A percentile compares a stretch with the other conserved stretches of the same genome.
phyloP scores from a whole-genome alignment of 2,329 filamentous ascomycete genomes.

The Diaporthe humulicola region DNA sequence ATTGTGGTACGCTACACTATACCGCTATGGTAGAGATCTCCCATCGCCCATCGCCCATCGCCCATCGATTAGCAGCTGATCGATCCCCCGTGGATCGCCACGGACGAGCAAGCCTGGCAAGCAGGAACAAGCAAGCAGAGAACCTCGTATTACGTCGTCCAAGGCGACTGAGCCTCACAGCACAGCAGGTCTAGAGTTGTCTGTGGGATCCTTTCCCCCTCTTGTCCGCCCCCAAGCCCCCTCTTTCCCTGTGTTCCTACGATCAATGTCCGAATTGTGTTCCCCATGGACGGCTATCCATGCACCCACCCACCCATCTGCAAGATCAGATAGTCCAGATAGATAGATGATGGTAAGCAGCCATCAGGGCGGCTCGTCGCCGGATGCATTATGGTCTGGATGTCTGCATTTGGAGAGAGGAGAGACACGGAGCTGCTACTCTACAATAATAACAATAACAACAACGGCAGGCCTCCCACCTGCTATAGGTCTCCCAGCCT shows the following conservation, averaged over 20 bases:
- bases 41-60: constrained; percentile 29
- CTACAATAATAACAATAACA: background rate
- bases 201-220: background rate
- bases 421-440: background rate
- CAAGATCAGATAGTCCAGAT: background rate
- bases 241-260: background rate
- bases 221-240: constrained; percentile 13
- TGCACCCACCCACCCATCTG: background rate
- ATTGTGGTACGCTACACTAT: constrained; percentile 13
- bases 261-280: background rate
- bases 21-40: constrained; percentile 21
- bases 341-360: background rate
- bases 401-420: background rate
- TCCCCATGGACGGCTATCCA: background rate
- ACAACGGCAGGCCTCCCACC: constrained; percentile 3
- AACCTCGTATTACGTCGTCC: constrained; percentile 36
- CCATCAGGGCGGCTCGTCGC: background rate
- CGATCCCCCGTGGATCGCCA: constrained; percentile 24
- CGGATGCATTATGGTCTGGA: background rate
- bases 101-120: no score
- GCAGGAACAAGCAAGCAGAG: constrained; percentile 3
- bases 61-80: constrained; percentile 27
- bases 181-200: constrained; percentile 27
- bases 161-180: constrained; percentile 31
- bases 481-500: background rate